Evolutionary conservation across 2,329 filamentous ascomycete genomes (phyloP).

Genomic region (Eutypella sp.): DNA sequence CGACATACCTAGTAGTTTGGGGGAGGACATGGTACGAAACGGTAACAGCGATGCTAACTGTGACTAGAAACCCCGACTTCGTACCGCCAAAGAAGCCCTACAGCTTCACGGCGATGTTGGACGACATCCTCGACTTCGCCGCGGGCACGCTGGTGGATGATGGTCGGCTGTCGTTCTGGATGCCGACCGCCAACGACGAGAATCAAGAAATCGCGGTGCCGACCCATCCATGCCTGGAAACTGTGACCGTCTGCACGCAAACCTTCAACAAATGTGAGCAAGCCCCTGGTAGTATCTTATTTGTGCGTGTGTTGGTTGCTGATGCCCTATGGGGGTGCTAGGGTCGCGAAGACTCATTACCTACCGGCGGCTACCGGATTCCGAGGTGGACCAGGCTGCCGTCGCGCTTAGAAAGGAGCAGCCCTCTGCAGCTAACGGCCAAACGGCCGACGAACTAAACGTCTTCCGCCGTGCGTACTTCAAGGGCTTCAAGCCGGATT

Average conservation of each 20-base stretch:
- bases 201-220: conserved; percentile 73
- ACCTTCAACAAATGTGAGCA: conserved; percentile 80
- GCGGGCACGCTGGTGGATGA: conserved; percentile 69
- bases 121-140: conserved; percentile 83
- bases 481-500: conserved; percentile 42
- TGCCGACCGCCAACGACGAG: conserved; percentile 83
- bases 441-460: conserved; percentile 54
- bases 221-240: conserved; percentile 66
- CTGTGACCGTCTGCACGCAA: conserved; percentile 76
- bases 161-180: conserved; percentile 89
- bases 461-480: conserved; percentile 58
- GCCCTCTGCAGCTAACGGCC: conserved; percentile 34
- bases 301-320: background rate
- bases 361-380: conserved; percentile 67
- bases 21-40: too few relatives aligned
- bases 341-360: conserved; percentile 87
- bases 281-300: background rate
- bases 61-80: conserved; percentile 15
- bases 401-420: conserved; percentile 29
- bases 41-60: conserved; percentile 9
- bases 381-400: conserved; percentile 42
- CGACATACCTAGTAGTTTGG: too few relatives aligned
- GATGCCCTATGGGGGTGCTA: conserved; percentile 28
- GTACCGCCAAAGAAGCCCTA: conserved; percentile 82
- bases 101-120: conserved; percentile 82